Percentiles rank a stretch among this genome's conserved stretches.
Conservation (phyloP, 768 basidiomycete species). For the Tricholoma matsutake region DNA sequence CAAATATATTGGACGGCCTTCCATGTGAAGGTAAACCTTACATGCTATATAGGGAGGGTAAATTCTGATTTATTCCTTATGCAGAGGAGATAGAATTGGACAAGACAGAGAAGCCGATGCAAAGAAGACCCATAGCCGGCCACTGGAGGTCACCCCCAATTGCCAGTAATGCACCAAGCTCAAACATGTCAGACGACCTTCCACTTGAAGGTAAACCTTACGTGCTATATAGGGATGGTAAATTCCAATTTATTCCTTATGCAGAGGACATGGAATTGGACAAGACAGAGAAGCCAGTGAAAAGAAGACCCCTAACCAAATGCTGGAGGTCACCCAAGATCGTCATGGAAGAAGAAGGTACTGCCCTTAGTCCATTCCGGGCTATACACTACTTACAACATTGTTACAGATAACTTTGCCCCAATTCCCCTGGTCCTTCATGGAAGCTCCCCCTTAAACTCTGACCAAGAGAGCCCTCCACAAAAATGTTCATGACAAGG, state of each 20-base stretch:
- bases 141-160: not conserved
- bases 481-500: too few species aligned
- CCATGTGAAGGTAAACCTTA: too few species aligned
- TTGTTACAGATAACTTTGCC: too few species aligned
- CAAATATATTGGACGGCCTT: not conserved
- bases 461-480: too few species aligned
- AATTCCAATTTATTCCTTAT: not conserved
- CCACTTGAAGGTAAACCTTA: not conserved
- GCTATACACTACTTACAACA: too few species aligned
- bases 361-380: too few species aligned
- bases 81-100: not conserved
- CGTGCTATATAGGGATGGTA: not conserved
- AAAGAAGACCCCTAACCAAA: not conserved
- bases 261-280: not conserved
- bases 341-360: not conserved
- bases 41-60: not conserved
- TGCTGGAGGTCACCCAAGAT: not conserved
- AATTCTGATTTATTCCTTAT: not conserved
- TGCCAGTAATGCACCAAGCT: too few species aligned
- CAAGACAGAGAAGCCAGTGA: not conserved
- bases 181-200: not conserved
- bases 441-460: too few species aligned
- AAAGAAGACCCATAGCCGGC: not conserved
- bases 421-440: too few species aligned
- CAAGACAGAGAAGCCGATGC: not conserved